phyloP scores from a whole-genome alignment of 352 stramenopile genomes.

The Poterioochromonas sp. region DNA sequence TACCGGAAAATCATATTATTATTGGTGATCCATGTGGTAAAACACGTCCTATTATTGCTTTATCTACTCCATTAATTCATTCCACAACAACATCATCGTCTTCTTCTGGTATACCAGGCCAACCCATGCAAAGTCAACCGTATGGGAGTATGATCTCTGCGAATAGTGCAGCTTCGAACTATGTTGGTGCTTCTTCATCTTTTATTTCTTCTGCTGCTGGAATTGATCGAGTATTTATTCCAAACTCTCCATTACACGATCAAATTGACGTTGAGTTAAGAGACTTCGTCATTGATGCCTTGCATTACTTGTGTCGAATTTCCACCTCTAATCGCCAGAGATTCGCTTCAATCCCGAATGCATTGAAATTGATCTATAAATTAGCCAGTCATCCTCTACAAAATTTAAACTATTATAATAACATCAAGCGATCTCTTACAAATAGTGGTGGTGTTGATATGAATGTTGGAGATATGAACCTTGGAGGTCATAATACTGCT shows the following conservation, averaged over 20 bases:
- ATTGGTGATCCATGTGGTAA: background rate
- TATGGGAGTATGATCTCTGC: no score
- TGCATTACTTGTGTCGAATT: background rate
- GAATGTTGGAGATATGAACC: background rate
- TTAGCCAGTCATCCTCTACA: no score
- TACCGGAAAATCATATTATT: background rate
- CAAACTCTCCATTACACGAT: background rate
- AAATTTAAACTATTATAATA: no score
- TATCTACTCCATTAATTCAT: no score
- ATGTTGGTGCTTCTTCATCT: no score
- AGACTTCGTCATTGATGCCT: background rate
- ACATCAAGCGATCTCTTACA: no score
- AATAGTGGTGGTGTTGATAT: background rate
- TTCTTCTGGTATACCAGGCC: no score
- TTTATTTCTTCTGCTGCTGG: no score
- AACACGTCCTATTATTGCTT: background rate
- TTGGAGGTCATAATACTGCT: background rate
- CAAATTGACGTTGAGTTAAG: background rate
- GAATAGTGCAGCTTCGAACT: background rate
- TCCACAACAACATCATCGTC: no score
- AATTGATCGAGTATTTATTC: background rate
- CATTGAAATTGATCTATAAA: background rate
- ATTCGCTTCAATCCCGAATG: no score
- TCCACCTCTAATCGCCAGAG: no score
- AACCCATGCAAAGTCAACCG: no score